A percentile compares a stretch with the other conserved stretches of the same genome.
Evolutionary conservation across 2,329 filamentous ascomycete species (phyloP).

Genomic region (Aspergillus ruber): DNA sequence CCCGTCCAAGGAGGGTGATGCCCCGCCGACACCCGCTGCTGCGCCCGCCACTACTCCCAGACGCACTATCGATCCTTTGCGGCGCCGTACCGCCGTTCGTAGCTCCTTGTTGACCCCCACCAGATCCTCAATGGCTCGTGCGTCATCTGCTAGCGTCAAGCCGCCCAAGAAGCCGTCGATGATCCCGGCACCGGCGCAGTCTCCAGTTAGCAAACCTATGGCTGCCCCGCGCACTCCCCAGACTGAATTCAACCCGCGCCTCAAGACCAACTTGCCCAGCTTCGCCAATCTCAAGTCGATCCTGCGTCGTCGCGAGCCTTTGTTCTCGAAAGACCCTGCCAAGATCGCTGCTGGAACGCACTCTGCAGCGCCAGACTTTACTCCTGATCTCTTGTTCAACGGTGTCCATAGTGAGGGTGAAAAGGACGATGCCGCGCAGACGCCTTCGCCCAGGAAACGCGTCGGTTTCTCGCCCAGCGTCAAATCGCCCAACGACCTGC

Average conservation of each 20-base stretch:
- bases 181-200: constrained; percentile 47
- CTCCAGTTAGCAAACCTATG: constrained; percentile 49
- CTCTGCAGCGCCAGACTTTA: constrained; percentile 32
- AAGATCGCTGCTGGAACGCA: constrained; percentile 58
- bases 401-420: constrained; percentile 20
- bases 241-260: constrained; percentile 42
- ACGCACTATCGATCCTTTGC: constrained; percentile 1
- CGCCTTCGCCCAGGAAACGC: constrained; percentile 68
- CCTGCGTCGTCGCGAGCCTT: constrained; percentile 53
- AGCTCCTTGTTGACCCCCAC: constrained; percentile 68
- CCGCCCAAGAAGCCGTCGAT: constrained; percentile 49
- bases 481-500: constrained; percentile 40
- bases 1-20: constrained; percentile 7
- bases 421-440: constrained; percentile 42
- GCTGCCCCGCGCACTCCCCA: constrained; percentile 38
- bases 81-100: constrained; percentile 41
- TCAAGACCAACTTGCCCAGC: constrained; percentile 44
- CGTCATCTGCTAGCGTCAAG: constrained; percentile 45
- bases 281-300: constrained; percentile 55
- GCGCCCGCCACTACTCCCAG: constrained; percentile 13
- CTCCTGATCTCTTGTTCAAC: constrained; percentile 46
- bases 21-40: not conserved
- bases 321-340: constrained; percentile 53
- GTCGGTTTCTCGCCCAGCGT: constrained; percentile 74
- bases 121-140: constrained; percentile 63